Percentiles rank a stretch among this genome's conserved stretches.
phyloP scores from a whole-genome alignment of 2,329 filamentous ascomycete species.

The Arthroderma sp. region DNA sequence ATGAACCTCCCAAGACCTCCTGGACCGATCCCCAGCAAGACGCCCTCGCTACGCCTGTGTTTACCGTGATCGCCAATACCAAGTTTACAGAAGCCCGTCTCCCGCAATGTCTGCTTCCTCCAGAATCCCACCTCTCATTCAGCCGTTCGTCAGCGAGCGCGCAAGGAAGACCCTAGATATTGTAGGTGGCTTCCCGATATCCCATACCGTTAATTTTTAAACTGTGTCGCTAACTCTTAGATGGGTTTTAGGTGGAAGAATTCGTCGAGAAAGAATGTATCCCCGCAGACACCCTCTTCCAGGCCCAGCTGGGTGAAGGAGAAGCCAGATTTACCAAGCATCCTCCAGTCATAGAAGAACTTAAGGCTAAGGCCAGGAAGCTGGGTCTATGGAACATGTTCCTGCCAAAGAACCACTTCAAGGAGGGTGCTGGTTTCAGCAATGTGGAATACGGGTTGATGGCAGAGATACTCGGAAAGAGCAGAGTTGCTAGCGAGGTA shows the following conservation, averaged over 20 bases:
- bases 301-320: conserved; percentile 67
- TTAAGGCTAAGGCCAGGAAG: conserved; percentile 71
- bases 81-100: background rate
- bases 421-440: conserved; percentile 83
- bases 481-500: conserved; percentile 62
- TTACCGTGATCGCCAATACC: too few species aligned
- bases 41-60: background rate
- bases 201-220: background rate
- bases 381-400: conserved; percentile 98
- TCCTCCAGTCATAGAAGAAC: conserved; percentile 70
- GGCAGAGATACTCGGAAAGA: conserved; percentile 91
- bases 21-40: background rate
- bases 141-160: conserved; percentile 62
- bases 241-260: conserved; percentile 57
- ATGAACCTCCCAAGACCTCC: background rate
- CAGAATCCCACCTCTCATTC: conserved; percentile 48
- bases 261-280: conserved; percentile 96
- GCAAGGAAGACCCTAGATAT: conserved; percentile 75
- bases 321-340: conserved; percentile 67
- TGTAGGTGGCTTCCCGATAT: conserved; percentile 30
- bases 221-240: conserved; percentile 6
- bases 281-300: conserved; percentile 67
- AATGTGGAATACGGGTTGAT: conserved; percentile 97
- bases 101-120: conserved; percentile 37
- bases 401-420: conserved; percentile 86